Evolutionary conservation across 306 rosid species (phyloP), one percentile per base, ranked within the genome.

Genomic region (Purshia tridentata): DNA sequence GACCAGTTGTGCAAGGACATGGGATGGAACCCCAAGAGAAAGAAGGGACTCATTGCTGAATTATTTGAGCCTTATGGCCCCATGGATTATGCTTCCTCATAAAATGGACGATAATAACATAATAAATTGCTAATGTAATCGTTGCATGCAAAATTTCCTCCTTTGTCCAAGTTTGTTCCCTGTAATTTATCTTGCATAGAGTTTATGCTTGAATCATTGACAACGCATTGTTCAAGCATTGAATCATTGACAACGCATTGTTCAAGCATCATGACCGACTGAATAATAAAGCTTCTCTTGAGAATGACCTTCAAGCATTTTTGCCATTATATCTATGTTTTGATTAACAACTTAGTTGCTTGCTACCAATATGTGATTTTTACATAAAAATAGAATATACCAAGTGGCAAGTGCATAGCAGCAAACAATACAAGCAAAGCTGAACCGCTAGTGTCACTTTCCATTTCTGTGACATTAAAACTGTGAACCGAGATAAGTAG

Each of bases 1-100:
- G 91, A 86, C 56, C 94, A 85, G 41, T 41, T 88, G 0, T 91
- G 97, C 86, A 87, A 81, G 42, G 94, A 88, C 87, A 91, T 88
- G 88, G 81, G 86, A 6, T 88, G 88, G 94, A 91, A 80, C 62
- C 92, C 78, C 40, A 80, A 40, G 52, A 85, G 89, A 54, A 91
- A 86, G 74, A 88, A 82, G 12, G 89, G 92, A 15, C 69, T 86
- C 55, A n/a, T 86, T 6, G 81, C 89, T 69, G 90, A 91, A 19
- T 64, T 91, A 4, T 85, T 88, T 76, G 49, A 81, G 54, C 92
- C 93, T 50, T 86, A 88, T 72, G 90, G 92, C 12, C 93, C 92
- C 14, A 0, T 46, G 37, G 97, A 91, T 56, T 91, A 88, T 69
- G 75, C 71, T 51, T 49, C 81, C 15, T 63, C 84, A 68, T 72